Conservation (phyloP, 1,284 basidiomycete genomes). For the Cystobasidiaceae sp. region DNA sequence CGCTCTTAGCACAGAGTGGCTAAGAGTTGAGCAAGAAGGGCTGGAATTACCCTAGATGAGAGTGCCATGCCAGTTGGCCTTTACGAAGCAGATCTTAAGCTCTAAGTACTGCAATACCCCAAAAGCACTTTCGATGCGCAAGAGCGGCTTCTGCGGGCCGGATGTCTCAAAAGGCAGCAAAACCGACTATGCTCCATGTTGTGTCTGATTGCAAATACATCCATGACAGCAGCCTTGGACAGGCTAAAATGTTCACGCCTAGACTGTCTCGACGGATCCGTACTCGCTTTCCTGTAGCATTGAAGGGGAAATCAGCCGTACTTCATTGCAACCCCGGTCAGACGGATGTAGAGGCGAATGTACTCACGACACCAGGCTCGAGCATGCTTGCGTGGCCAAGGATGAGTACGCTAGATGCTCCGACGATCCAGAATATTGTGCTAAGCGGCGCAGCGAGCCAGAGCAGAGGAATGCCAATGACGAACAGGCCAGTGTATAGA, state of each 20-base stretch:
- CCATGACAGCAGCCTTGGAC: no score
- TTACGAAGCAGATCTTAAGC: no score
- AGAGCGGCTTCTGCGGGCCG: no score
- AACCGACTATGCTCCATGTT: no score
- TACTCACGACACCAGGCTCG: conserved; percentile 82
- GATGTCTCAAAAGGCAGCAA: no score
- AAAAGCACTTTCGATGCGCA: no score
- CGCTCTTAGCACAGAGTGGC: conserved; percentile 62
- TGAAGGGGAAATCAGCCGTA: neutral
- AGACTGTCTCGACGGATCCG: conserved; percentile 28
- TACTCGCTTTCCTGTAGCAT: conserved; percentile 28
- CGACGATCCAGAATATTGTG: conserved; percentile 34
- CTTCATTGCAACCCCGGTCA: neutral
- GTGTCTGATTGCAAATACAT: neutral
- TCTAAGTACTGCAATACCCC: no score
- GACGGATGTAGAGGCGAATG: conserved; percentile 56
- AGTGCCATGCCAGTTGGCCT: neutral
- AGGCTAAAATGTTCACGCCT: no score
- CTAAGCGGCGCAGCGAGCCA: conserved; percentile 36
- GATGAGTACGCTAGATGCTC: conserved; percentile 46
- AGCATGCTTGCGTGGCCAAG: conserved; percentile 73
- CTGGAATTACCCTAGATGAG: conserved; percentile 47
- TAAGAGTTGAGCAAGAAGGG: conserved; percentile 58
- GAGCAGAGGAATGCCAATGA: conserved; percentile 43
- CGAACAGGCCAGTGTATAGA: conserved; percentile 43